Evolutionary conservation across 495 filamentous ascomycete genomes (phyloP).

Genomic region (Echria macrotheca): DNA sequence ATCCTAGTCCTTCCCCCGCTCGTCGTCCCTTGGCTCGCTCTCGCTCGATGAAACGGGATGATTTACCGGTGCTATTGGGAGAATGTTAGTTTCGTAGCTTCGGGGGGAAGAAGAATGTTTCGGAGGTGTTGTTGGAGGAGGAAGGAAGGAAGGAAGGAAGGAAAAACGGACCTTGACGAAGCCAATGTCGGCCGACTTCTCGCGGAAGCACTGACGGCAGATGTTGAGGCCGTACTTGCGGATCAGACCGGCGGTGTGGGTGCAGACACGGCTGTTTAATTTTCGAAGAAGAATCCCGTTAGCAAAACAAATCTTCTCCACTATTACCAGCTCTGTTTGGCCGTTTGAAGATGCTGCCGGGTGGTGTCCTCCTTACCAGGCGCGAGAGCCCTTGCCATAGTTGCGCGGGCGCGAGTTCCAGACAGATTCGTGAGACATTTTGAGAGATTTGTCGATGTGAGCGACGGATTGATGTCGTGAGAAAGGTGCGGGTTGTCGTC

Average conservation of each 20-base stretch:
- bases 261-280: conserved; percentile 88
- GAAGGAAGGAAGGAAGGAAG: background rate
- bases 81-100: conserved; percentile 6
- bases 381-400: conserved; percentile 91
- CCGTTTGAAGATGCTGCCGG: background rate
- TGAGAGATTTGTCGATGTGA: conserved; percentile 31
- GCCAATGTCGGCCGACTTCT: conserved; percentile 93
- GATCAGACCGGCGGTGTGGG: conserved; percentile 91
- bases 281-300: too few relatives aligned
- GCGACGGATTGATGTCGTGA: conserved; percentile 13
- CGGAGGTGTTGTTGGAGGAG: conserved; percentile 4
- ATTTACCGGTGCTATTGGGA: conserved; percentile 29
- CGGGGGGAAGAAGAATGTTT: background rate
- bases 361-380: conserved; percentile 62
- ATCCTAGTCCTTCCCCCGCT: background rate
- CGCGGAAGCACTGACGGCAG: conserved; percentile 99
- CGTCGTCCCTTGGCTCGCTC: background rate
- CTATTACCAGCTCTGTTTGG: conserved; percentile 4
- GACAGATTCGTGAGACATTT: conserved; percentile 98
- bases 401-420: conserved; percentile 97
- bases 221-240: conserved; percentile 99
- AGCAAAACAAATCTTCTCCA: too few relatives aligned
- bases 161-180: conserved; percentile 82
- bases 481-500: conserved; percentile 2
- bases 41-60: background rate